Evolutionary conservation across 495 filamentous ascomycete species (phyloP).

Genomic region (Xylaria intraflava): DNA sequence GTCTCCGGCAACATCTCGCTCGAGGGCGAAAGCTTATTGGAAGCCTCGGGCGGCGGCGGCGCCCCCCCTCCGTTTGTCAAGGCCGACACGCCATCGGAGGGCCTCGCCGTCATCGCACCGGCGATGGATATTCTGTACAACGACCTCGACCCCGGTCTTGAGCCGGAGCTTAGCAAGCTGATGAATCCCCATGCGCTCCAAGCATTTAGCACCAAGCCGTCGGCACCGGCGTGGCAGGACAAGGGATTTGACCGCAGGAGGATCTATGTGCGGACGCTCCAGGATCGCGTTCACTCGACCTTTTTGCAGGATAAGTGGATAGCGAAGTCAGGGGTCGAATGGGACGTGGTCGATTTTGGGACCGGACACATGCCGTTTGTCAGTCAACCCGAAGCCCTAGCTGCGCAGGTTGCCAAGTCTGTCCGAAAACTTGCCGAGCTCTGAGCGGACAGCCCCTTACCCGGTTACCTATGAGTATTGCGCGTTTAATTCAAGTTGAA

Average conservation of each 20-base stretch:
- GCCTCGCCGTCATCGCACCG: background rate
- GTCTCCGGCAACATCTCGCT: background rate
- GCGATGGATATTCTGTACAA: constrained; percentile 2
- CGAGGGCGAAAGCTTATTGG: background rate
- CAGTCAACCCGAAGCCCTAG: background rate
- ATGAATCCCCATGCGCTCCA: constrained; percentile 1
- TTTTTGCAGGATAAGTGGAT: background rate
- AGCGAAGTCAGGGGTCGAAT: background rate
- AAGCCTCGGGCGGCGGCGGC: background rate
- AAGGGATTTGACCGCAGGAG: background rate
- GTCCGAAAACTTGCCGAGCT: too few species aligned
- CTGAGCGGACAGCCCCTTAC: too few species aligned
- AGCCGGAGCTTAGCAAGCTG: background rate
- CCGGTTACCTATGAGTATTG: too few species aligned
- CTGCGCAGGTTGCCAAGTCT: too few species aligned
- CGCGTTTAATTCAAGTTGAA: too few species aligned
- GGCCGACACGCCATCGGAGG: background rate
- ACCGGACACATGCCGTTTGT: constrained; percentile 6
- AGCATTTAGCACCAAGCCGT: background rate
- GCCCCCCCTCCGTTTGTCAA: constrained; percentile 3
- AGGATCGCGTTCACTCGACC: background rate
- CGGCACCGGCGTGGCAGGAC: constrained; percentile 1
- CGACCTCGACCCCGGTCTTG: background rate
- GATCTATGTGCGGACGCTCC: background rate
- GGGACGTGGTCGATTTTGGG: background rate